phyloP scores from a whole-genome alignment of 345 rosid genomes.

The Aethionema arabicum region DNA sequence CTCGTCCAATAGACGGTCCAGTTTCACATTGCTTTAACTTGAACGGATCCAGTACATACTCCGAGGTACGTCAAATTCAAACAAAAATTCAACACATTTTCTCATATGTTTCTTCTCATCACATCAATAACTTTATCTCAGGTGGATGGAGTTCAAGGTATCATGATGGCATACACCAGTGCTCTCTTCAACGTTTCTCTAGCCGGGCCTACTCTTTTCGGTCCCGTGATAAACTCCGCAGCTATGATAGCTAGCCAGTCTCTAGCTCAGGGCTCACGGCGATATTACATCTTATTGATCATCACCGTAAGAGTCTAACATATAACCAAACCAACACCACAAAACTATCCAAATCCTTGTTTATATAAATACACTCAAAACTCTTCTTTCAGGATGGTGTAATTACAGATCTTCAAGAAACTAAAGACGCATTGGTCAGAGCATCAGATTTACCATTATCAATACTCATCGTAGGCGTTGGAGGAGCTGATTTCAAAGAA shows the following conservation, averaged over 20 bases:
- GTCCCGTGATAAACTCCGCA: constrained; percentile 75
- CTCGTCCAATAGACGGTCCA: constrained; percentile 91
- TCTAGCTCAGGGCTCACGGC: constrained; percentile 57
- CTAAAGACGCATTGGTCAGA: constrained; percentile 89
- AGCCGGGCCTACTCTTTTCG: constrained; percentile 95
- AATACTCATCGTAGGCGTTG: constrained; percentile 91
- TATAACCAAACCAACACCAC: constrained; percentile 2
- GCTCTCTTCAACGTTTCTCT: constrained; percentile 89
- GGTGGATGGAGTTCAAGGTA: constrained; percentile 95
- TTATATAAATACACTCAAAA: background rate
- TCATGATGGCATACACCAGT: constrained; percentile 72
- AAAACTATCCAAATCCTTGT: constrained; percentile 1
- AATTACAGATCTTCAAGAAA: constrained; percentile 94
- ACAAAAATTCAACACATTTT: background rate
- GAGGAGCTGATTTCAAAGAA: constrained; percentile 97
- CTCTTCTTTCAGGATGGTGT: constrained; percentile 77
- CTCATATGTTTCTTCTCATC: background rate
- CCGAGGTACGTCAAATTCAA: constrained; percentile 51
- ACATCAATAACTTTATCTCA: constrained; percentile 23
- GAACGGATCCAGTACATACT: constrained; percentile 72
- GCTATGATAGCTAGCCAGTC: constrained; percentile 70
- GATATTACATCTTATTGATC: constrained; percentile 77
- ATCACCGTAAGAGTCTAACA: constrained; percentile 67
- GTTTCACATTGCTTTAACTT: constrained; percentile 93
- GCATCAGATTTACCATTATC: constrained; percentile 92